Conservation (phyloP, 2,329 filamentous ascomycete species). For the Ceratocystis cubensis region DNA sequence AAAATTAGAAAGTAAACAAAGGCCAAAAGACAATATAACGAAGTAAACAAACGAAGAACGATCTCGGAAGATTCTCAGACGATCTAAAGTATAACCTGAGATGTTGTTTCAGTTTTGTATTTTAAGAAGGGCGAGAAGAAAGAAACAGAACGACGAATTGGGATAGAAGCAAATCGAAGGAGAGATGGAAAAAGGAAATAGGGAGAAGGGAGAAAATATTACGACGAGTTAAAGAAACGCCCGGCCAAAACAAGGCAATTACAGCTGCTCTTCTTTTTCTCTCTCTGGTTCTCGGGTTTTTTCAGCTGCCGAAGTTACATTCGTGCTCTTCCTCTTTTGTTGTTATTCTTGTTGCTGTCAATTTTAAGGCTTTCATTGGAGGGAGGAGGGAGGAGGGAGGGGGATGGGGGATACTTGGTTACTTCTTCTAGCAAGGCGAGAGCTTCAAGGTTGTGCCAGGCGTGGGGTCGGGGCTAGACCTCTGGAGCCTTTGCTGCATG, state of each 20-base stretch:
- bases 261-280: neutral
- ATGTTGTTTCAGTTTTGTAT: neutral
- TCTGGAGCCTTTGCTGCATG: neutral
- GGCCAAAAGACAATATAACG: neutral
- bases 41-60: neutral
- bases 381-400: too few species aligned
- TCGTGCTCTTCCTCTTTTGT: neutral
- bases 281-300: neutral
- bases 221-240: neutral
- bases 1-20: neutral
- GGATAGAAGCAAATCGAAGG: neutral
- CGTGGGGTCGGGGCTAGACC: neutral
- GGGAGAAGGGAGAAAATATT: neutral
- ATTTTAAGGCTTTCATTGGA: neutral
- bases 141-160: neutral
- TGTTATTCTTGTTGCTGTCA: neutral
- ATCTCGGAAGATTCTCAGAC: neutral
- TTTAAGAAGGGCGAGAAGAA: neutral
- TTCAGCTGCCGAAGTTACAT: neutral
- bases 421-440: neutral
- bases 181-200: neutral
- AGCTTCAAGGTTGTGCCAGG: neutral
- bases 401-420: neutral
- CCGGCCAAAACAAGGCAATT: neutral
- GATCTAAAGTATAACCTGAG: neutral